phyloP scores from a whole-genome alignment of 805 yeast species.

The Yarrowia divulgata region DNA sequence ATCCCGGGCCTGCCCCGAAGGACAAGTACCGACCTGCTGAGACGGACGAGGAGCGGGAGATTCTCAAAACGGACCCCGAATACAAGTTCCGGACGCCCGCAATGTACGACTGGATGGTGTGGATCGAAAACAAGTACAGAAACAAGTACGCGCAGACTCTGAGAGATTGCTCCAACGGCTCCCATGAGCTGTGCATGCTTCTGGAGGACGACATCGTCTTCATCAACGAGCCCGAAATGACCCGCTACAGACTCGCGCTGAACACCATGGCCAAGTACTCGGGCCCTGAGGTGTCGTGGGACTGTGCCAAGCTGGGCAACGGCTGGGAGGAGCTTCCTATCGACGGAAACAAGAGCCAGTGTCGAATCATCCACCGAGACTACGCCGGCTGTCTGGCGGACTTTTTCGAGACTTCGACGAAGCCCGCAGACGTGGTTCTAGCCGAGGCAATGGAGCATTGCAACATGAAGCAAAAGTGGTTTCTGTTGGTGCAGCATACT shows the following conservation, averaged over 20 bases:
- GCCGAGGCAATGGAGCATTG: conserved; percentile 30
- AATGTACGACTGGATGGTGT: conserved; percentile 12
- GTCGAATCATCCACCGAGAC: conserved; percentile 17
- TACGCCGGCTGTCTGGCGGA: conserved; percentile 30
- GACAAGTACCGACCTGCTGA: neutral
- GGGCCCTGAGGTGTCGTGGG: conserved; percentile 30
- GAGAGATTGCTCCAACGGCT: conserved; percentile 40
- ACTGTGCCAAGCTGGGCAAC: conserved; percentile 32
- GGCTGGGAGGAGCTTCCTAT: conserved; percentile 10
- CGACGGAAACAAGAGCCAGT: conserved; percentile 35
- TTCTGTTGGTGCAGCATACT: conserved; percentile 43
- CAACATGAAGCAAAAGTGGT: conserved; percentile 39
- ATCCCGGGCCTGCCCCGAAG: neutral
- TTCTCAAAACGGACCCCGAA: neutral
- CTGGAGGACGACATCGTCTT: conserved; percentile 43
- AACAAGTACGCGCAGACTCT: conserved; percentile 36
- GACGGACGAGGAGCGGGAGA: conserved; percentile 15
- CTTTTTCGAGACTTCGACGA: neutral
- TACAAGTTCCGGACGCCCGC: conserved; percentile 25
- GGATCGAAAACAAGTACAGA: conserved; percentile 17
- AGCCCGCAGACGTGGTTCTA: conserved; percentile 10
- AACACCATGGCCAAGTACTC: conserved; percentile 22
- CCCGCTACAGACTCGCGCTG: conserved; percentile 2
- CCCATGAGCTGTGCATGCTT: conserved; percentile 42
- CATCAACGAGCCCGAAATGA: conserved; percentile 30